phyloP scores from a whole-genome alignment of 1,139 yeast species.

The Yamadazyma conglobata region DNA sequence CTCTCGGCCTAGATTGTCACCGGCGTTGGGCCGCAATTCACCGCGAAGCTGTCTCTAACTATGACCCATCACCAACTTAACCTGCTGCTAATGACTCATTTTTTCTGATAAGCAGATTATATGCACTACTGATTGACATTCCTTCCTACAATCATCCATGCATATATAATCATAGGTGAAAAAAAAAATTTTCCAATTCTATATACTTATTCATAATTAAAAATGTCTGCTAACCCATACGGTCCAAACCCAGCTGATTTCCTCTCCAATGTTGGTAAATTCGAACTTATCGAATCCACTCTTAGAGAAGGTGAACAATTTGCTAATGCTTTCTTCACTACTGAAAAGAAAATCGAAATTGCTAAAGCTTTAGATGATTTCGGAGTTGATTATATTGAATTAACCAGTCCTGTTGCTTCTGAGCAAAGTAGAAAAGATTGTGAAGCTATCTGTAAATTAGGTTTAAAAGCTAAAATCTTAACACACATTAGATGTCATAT shows the following conservation, averaged over 20 bases:
- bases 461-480: constrained; percentile 50
- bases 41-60: too few relatives aligned
- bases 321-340: constrained; percentile 54
- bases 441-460: constrained; percentile 56
- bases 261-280: constrained; percentile 50
- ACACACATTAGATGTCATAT: constrained; percentile 60
- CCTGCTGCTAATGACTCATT: too few relatives aligned
- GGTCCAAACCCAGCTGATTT: constrained; percentile 60
- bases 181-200: constrained; percentile 1
- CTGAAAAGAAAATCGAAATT: constrained; percentile 52
- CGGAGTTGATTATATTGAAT: constrained; percentile 58
- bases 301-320: constrained; percentile 61
- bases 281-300: constrained; percentile 53
- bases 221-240: constrained; percentile 39
- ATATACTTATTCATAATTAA: not conserved
- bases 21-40: too few relatives aligned
- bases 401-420: constrained; percentile 57
- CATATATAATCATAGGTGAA: too few relatives aligned
- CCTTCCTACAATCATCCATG: too few relatives aligned
- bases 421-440: constrained; percentile 55
- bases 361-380: constrained; percentile 58
- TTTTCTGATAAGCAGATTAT: too few relatives aligned
- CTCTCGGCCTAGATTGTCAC: too few relatives aligned
- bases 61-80: too few relatives aligned
- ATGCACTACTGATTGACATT: too few relatives aligned